Evolutionary conservation across 495 filamentous ascomycete genomes (phyloP).

Genomic region (Usnea hakonensis): DNA sequence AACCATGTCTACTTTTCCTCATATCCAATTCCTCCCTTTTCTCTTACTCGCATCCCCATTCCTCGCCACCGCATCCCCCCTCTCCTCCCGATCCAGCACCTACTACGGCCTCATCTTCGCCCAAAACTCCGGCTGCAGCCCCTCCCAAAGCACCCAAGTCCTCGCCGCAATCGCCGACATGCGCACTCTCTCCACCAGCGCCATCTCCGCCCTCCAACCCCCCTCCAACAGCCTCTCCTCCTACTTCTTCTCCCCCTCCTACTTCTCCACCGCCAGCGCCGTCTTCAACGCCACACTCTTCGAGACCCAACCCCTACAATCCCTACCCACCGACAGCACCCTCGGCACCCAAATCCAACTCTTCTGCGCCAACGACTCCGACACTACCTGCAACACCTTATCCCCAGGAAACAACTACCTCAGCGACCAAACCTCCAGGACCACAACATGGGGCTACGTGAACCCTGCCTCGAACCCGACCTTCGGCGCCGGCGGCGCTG

Average conservation of each 20-base stretch:
- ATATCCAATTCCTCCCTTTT: neutral
- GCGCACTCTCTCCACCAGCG: neutral
- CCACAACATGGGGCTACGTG: conserved; percentile 1
- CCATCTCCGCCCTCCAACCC: neutral
- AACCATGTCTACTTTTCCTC: neutral
- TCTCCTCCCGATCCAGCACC: neutral
- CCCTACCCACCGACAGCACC: neutral
- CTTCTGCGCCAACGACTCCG: neutral
- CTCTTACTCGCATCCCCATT: neutral
- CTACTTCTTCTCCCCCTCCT: neutral
- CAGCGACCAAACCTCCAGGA: neutral
- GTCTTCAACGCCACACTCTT: conserved; percentile 13
- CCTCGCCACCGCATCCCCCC: neutral
- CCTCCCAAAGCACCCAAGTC: neutral
- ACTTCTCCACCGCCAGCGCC: conserved; percentile 9
- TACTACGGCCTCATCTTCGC: neutral
- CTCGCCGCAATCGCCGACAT: neutral
- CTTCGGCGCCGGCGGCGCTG: neutral
- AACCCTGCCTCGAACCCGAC: neutral
- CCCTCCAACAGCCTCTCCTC: neutral
- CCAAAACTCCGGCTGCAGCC: neutral
- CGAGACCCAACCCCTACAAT: neutral
- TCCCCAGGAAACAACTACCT: neutral
- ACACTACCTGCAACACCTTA: neutral
- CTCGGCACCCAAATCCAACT: neutral